phyloP scores from a whole-genome alignment of 805 yeast genomes.

The Candida germanica region DNA sequence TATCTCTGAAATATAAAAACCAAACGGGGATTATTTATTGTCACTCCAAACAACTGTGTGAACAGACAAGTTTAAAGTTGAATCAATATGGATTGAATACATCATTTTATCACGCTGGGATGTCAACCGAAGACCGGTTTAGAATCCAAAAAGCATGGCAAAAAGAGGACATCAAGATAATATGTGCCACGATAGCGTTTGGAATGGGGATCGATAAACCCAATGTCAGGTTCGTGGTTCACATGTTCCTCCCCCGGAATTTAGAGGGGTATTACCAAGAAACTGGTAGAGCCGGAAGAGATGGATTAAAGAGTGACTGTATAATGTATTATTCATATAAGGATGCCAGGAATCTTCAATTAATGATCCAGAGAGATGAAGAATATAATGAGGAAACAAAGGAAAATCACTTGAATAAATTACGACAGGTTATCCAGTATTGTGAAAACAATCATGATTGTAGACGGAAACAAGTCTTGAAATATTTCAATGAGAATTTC shows the following conservation, averaged over 20 bases:
- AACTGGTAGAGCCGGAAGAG: conserved; percentile 98
- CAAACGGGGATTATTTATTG: conserved; percentile 91
- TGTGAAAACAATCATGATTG: conserved; percentile 92
- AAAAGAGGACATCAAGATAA: conserved; percentile 60
- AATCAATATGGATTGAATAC: conserved; percentile 59
- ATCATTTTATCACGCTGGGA: conserved; percentile 91
- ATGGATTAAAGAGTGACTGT: conserved; percentile 80
- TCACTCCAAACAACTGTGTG: conserved; percentile 86
- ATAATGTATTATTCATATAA: conserved; percentile 74
- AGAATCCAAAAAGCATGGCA: conserved; percentile 85
- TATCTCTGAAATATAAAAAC: conserved; percentile 48
- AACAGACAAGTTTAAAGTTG: conserved; percentile 66
- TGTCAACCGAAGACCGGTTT: conserved; percentile 72
- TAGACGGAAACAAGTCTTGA: conserved; percentile 82
- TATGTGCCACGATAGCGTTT: conserved; percentile 97
- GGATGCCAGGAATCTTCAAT: conserved; percentile 75
- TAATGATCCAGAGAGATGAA: conserved; percentile 73
- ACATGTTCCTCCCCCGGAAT: conserved; percentile 82
- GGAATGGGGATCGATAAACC: conserved; percentile 99
- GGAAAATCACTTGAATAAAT: conserved; percentile 72
- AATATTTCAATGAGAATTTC: conserved; percentile 84
- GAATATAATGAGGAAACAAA: conserved; percentile 61
- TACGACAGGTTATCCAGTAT: conserved; percentile 82
- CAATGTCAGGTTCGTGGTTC: conserved; percentile 89
- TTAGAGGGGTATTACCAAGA: conserved; percentile 97